Evolutionary conservation across 805 yeast genomes (phyloP).

Genomic region (Nakazawaea ambrosiae): DNA sequence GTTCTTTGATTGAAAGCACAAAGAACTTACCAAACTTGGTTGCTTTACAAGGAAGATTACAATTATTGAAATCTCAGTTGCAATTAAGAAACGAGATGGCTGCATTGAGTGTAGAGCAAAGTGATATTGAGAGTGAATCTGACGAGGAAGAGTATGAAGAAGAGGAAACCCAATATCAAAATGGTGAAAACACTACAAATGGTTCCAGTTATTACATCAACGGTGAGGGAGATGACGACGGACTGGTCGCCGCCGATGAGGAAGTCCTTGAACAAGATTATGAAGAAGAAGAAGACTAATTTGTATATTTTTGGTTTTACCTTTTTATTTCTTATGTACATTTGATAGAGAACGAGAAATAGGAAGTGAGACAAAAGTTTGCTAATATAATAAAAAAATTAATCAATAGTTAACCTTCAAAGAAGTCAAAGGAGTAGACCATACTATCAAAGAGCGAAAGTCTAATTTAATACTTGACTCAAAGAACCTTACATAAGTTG

Average conservation of each 20-base stretch:
- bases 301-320: too few relatives aligned
- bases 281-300: slow-evolving; percentile 17
- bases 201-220: slow-evolving; percentile 25
- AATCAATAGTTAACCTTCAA: too few relatives aligned
- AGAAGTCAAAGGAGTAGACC: too few relatives aligned
- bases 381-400: too few relatives aligned
- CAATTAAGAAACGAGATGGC: slow-evolving; percentile 52
- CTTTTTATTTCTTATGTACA: too few relatives aligned
- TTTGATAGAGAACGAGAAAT: too few relatives aligned
- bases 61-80: slow-evolving; percentile 69
- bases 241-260: slow-evolving; percentile 26
- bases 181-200: slow-evolving; percentile 22
- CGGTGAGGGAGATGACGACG: slow-evolving; percentile 39
- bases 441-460: too few relatives aligned
- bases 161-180: slow-evolving; percentile 25
- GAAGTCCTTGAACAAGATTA: slow-evolving; percentile 24
- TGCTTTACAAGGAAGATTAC: slow-evolving; percentile 81
- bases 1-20: slow-evolving; percentile 47
- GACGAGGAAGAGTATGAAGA: slow-evolving; percentile 29
- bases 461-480: too few relatives aligned
- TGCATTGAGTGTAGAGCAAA: slow-evolving; percentile 27
- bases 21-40: slow-evolving; percentile 59
- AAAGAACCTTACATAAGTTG: too few relatives aligned
- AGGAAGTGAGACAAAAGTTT: too few relatives aligned
- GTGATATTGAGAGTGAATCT: slow-evolving; percentile 23